Conservation (phyloP, 2,329 filamentous ascomycete genomes). For the Beauveria pseudobassiana region DNA sequence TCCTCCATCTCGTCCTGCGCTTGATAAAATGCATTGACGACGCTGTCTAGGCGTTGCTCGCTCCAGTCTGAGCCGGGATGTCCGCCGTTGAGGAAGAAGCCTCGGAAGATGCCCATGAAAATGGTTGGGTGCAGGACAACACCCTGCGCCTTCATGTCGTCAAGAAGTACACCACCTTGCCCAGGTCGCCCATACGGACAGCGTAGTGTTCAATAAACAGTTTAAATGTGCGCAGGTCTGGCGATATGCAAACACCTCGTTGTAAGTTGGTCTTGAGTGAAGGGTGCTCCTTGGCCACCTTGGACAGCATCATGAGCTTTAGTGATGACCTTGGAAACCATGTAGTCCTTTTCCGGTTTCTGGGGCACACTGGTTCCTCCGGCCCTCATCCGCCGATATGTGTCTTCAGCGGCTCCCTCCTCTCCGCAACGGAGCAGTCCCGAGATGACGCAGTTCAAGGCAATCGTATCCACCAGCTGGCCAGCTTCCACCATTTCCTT, state of each 20-base stretch:
- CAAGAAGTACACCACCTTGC: conserved; percentile 62
- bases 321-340: conserved; percentile 42
- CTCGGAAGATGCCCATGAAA: conserved; percentile 75
- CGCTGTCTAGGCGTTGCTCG: conserved; percentile 54
- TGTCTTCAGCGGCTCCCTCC: conserved; percentile 64
- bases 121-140: conserved; percentile 67
- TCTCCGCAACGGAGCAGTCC: conserved; percentile 73
- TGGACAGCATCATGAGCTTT: conserved; percentile 52
- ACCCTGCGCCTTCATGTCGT: conserved; percentile 68
- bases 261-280: conserved; percentile 50
- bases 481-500: conserved; percentile 74
- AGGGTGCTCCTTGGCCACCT: conserved; percentile 46
- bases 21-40: conserved; percentile 58
- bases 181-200: conserved; percentile 59
- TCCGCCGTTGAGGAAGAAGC: conserved; percentile 69
- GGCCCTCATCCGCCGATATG: conserved; percentile 79
- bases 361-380: conserved; percentile 35
- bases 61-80: conserved; percentile 62
- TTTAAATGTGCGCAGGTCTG: conserved; percentile 72
- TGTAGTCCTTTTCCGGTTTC: conserved; percentile 39
- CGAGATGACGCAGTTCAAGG: conserved; percentile 79
- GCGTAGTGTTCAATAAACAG: conserved; percentile 73
- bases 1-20: conserved; percentile 41
- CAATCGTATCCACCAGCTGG: conserved; percentile 80
- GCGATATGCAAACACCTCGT: conserved; percentile 55